Base-by-base conservation (phyloP, 2,329 filamentous ascomycete genomes). In the Capronia coronata region DNA sequence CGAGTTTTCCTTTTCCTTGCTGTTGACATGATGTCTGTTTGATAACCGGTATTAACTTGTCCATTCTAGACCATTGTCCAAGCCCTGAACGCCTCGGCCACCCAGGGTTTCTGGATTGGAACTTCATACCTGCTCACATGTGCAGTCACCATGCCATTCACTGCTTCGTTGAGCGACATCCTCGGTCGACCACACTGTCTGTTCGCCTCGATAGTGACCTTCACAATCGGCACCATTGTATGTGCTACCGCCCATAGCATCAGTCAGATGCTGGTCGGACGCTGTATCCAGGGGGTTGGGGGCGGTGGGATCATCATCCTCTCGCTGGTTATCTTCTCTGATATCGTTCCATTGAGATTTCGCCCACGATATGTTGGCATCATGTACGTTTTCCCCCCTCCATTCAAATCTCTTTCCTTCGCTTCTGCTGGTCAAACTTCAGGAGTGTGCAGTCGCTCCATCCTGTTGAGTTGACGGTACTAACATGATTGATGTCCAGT, bases 71-170 rank as follows among this genome's bases (percentile, higher is more conserved):
- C 60, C 11, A 66, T 70, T 23, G 59, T 66, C 2, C 32, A 60
- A 46, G 59, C 62, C 1, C 52, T 70, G 2, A 51, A 67, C n/a
- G 64, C 65, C 30, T 64, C 61, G 0, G 63, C 66, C 0, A 68
- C 65, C 8, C 62, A 74, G 42, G 68, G 69, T 0, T 71, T 77
- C 49, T 78, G 75, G 76, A 66, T 72, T 10, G 73, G 71, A 1
- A 71, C 73, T 0, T 67, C 69, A 2, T 78, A 75, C 50, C 65
- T 77, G 0, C 61, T 76, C 10, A 61, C 68, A 2, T 67, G 64
- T 14, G 67, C 71, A 13, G 68, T 70, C 19, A 67, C 70, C 40
- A 67, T 73, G 40, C 71, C 70, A 16, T 61, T 71, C 43, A 68
- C 68, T 46, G 68, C 68, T 1, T 62, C 67, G 0, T 60, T 74